phyloP scores from a whole-genome alignment of 2,329 filamentous ascomycete species.

The Phialocephala subalpina region DNA sequence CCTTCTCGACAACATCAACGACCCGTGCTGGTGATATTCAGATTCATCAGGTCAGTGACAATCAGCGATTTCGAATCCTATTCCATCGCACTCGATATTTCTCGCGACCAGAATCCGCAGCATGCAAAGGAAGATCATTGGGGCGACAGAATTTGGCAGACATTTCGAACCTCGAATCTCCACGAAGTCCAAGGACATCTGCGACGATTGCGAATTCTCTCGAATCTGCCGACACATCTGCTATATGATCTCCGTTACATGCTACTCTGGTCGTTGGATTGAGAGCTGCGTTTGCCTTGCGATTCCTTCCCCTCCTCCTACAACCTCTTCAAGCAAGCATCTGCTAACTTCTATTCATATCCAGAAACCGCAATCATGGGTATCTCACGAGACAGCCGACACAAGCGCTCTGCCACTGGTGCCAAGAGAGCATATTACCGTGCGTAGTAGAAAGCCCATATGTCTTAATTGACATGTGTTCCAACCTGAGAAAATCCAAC shows the following conservation, averaged over 20 bases:
- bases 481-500: conserved; percentile 65
- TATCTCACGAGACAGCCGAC: conserved; percentile 99
- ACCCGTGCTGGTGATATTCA: conserved; percentile 57
- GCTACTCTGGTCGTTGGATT: conserved; percentile 16
- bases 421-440: conserved; percentile 96
- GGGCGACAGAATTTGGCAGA: neutral
- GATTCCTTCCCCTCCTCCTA: conserved; percentile 11
- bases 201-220: neutral
- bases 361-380: conserved; percentile 87
- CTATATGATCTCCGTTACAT: neutral
- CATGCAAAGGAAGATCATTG: neutral
- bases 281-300: conserved; percentile 15
- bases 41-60: conserved; percentile 57
- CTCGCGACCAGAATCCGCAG: conserved; percentile 21
- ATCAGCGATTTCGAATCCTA: conserved; percentile 17
- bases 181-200: neutral
- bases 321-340: neutral
- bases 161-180: conserved; percentile 3
- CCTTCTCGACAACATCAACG: conserved; percentile 35
- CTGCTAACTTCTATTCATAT: conserved; percentile 43
- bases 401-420: conserved; percentile 99
- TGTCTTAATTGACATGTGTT: conserved; percentile 67
- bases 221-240: conserved; percentile 9
- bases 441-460: conserved; percentile 78
- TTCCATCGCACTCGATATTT: conserved; percentile 13